Evolutionary conservation across 768 basidiomycete species (phyloP), one percentile per base, ranked within the genome.

Genomic region (Termitomyces sp.): DNA sequence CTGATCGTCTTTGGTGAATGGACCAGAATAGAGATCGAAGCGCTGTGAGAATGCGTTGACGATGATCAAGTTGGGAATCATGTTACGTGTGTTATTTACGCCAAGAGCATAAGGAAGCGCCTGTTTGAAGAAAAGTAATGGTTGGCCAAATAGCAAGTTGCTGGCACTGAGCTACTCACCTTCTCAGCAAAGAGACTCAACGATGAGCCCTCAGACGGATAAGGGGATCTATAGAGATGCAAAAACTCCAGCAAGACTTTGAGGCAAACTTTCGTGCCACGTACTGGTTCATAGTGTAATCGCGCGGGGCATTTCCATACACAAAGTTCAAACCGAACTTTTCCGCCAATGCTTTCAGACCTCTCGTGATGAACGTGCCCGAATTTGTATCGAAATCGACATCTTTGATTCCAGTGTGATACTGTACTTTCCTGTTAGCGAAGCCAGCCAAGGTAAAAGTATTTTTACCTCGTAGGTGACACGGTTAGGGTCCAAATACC

Each of bases 1-100:
- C 63, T 91, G 86, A 68, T 94, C 90, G 67, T 92, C 89, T 68
- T 84, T 84, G 32, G 86, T 87, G 72, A 94, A 93, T 2, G 82
- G 65, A 1, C 91, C 91, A 1, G 76, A 62, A 65, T 83, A 85
- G 52, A 92, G 68, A 62, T 88, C 80, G 70, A 84, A 90, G 51
- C 89, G 83, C 63, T 84, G 75, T 11, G 76, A 81, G 11, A 81
- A 87, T 2, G 86, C 80, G 70, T 88, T 85, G 53, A 76, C 71
- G 57, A 91, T 81, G 67, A 88, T 80, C 62, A 90, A 73, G 61
- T 79, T 84, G 35, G 88, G 84, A 49, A 81, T 79, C 2, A 67
- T 68, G 5, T 80, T 77, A 26, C 87, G 82, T 2, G 82, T 74
- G 68, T 88, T 88, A 73, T 88, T 86, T 66, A 83, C 69, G 5